Conservation (phyloP, 805 yeast genomes). For the Candida hungchunana region DNA sequence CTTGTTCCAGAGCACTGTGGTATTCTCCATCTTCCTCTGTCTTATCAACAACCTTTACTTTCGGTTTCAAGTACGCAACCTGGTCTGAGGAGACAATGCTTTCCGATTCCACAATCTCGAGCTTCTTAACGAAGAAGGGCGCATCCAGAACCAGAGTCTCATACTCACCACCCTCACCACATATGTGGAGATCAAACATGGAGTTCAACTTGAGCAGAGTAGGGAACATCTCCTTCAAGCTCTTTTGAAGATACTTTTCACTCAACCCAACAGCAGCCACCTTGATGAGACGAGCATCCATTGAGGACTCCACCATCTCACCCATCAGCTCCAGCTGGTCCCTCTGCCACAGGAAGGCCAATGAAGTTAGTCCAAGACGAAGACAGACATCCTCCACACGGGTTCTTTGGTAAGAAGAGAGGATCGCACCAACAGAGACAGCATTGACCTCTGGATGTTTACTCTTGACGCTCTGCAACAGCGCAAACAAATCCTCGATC, state of each 20-base stretch:
- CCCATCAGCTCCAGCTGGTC: conserved; percentile 73
- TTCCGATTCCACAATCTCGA: conserved; percentile 22
- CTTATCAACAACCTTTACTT: conserved; percentile 46
- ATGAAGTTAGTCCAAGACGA: conserved; percentile 59
- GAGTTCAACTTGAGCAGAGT: conserved; percentile 51
- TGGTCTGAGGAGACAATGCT: conserved; percentile 43
- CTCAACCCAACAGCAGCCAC: conserved; percentile 90
- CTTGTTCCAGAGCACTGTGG: conserved; percentile 16
- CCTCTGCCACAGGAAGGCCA: conserved; percentile 89
- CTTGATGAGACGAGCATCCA: conserved; percentile 84
- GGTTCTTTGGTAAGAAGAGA: conserved; percentile 92
- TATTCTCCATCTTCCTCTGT: conserved; percentile 23
- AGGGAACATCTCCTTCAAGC: conserved; percentile 59
- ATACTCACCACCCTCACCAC: conserved; percentile 99
- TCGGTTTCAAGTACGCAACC: conserved; percentile 61
- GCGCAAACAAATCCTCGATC: conserved; percentile 70
- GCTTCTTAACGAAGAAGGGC: conserved; percentile 64
- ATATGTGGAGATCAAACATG: conserved; percentile 79
- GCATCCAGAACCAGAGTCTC: conserved; percentile 91
- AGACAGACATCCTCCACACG: conserved; percentile 89
- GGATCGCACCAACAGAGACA: conserved; percentile 93
- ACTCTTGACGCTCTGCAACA: conserved; percentile 45
- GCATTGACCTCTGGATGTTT: conserved; percentile 72
- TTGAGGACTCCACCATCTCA: conserved; percentile 64
- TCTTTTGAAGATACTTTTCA: conserved; percentile 60